Conservation (phyloP, 371 early-diverging fungal species). For the Lichtheimia hyalospora region DNA sequence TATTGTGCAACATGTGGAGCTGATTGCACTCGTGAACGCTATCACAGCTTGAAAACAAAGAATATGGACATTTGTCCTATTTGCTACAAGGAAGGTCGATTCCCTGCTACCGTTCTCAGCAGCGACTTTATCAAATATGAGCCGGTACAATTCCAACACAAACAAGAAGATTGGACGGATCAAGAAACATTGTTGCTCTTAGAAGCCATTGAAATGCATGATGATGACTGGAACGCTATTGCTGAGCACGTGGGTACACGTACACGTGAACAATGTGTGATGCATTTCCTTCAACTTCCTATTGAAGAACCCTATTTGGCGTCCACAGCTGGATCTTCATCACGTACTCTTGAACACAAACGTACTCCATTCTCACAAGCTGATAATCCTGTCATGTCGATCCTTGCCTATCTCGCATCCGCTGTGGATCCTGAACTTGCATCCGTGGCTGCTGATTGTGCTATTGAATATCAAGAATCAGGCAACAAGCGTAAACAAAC, state of each 20-base stretch:
- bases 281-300: conserved; percentile 93
- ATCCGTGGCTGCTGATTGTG: conserved; percentile 61
- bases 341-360: conserved; percentile 52
- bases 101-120: conserved; percentile 81
- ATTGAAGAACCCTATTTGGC: conserved; percentile 87
- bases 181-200: conserved; percentile 91
- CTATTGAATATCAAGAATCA: conserved; percentile 34
- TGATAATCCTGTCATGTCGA: conserved; percentile 96
- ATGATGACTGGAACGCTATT: conserved; percentile 96
- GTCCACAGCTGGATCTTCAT: conserved; percentile 10
- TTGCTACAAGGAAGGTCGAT: conserved; percentile 94
- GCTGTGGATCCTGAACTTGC: conserved; percentile 89
- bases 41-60: conserved; percentile 81
- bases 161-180: conserved; percentile 82
- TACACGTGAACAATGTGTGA: conserved; percentile 93
- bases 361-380: conserved; percentile 82
- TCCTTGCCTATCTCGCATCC: conserved; percentile 90
- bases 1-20: conserved; percentile 90
- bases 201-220: conserved; percentile 95
- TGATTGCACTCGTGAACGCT: conserved; percentile 79
- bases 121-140: conserved; percentile 88
- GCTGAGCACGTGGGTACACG: conserved; percentile 94
- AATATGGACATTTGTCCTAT: conserved; percentile 83
- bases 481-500: conserved; percentile 13
- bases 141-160: conserved; percentile 46